Percentiles rank a stretch among this genome's conserved stretches.
phyloP scores from a whole-genome alignment of 2,329 filamentous ascomycete genomes.

The Pseudocercospora eumusae region DNA sequence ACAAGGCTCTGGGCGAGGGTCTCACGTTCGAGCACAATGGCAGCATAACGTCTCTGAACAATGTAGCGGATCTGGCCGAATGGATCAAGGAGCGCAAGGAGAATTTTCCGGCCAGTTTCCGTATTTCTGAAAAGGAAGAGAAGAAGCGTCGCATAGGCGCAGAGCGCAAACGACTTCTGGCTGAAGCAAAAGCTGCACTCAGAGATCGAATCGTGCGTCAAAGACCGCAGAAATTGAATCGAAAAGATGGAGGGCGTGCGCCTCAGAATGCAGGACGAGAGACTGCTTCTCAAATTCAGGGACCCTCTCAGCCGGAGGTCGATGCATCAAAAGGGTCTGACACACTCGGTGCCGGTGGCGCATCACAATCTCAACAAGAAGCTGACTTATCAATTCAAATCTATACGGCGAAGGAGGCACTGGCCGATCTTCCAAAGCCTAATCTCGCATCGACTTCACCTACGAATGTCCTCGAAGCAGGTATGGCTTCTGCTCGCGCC shows the following conservation, averaged over 20 bases:
- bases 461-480: not conserved
- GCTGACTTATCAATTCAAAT: not conserved
- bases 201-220: not conserved
- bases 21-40: slow-evolving; percentile 57
- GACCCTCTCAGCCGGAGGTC: not conserved
- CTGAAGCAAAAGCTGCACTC: slow-evolving; percentile 23
- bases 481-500: not conserved
- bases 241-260: not conserved
- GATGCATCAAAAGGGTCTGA: not conserved
- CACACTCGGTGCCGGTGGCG: not conserved
- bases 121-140: slow-evolving; percentile 58
- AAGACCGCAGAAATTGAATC: not conserved
- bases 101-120: slow-evolving; percentile 76
- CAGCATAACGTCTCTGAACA: slow-evolving; percentile 55
- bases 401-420: not conserved
- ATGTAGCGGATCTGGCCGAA: slow-evolving; percentile 67
- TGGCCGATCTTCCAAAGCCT: not conserved
- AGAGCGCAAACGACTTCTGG: slow-evolving; percentile 40
- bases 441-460: not conserved
- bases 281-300: not conserved
- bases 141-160: slow-evolving; percentile 36
- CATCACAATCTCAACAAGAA: not conserved
- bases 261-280: not conserved
- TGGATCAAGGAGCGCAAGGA: slow-evolving; percentile 81
- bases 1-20: slow-evolving; percentile 38